Evolutionary conservation across 2,329 filamentous ascomycete genomes (phyloP), one percentile per base, ranked within the genome.

Genomic region (Neopestalotiopsis sp.): DNA sequence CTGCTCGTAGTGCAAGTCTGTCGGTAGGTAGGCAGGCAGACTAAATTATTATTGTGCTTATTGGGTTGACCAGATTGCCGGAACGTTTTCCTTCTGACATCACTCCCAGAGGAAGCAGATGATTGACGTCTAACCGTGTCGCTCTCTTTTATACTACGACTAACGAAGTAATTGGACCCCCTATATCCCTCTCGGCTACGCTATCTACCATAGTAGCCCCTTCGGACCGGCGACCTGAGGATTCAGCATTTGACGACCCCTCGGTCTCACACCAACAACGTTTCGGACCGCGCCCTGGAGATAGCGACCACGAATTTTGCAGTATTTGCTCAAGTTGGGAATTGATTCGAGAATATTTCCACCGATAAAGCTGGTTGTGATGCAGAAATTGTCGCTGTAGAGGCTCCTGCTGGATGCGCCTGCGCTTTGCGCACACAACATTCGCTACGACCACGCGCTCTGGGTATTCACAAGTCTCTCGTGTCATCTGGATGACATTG

Each of bases 401-500:
- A 67, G 45, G 49, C 59, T 61, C 67, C 66, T 34, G 32, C 70
- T 68, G 67, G 69, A 68, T 73, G 68, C 73, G 73, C 70, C 69
- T 70, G 74, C 74, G 73, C 74, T 73, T 74, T 72, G 71, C 71
- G 72, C 71, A 59, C 69, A 57, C 66, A 42, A 61, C 65, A 42
- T 59, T 61, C 45, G 45, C 66, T 45, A 68, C 32, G n/a, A 45
- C 32, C 61, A 73, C 70, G 74, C 72, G 69, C 73, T 68, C 71
- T 7, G 10, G 34, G 34, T 75, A 24, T 14, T 12, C n/a, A 4
- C 17, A 28, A 34, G 38, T 9, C 30, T 24, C 49, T 45, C 20
- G 63, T 66, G 45, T 66, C 65, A 67, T 61, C 65, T 59, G 65
- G 53, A 67, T 76, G 74, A 77, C 72, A 77, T 69, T 68, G 87